These are phyloP conservation scores for Linanthus parryae DNA, from an alignment of 148 eudicot genomes.

Conservation along the genomic window DNA sequence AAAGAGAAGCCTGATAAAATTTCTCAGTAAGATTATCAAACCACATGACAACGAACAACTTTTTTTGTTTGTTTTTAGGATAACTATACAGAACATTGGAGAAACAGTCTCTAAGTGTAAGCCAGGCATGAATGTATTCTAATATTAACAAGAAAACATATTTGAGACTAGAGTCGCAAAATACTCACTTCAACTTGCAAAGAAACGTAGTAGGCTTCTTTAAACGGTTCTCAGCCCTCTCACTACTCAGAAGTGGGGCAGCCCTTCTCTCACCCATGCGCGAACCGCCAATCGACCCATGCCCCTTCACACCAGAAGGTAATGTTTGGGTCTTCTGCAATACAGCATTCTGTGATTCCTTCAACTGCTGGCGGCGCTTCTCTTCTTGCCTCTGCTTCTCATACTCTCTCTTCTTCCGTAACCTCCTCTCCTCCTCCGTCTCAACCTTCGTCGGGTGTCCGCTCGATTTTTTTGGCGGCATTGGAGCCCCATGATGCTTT, in stretches of 20 bases:
- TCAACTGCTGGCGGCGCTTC: conserved; percentile 66
- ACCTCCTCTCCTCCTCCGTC: conserved; percentile 90
- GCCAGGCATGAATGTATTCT: background rate
- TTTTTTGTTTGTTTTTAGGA: no score
- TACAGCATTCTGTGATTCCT: conserved; percentile 55
- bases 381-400: conserved; percentile 83
- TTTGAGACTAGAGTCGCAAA: conserved; percentile 5
- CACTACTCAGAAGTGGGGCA: conserved; percentile 63
- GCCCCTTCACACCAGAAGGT: conserved; percentile 66
- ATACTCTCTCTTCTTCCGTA: conserved; percentile 71
- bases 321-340: conserved; percentile 58
- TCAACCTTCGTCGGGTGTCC: conserved; percentile 56
- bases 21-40: no score
- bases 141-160: background rate
- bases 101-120: background rate
- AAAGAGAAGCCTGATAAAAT: no score
- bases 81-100: no score
- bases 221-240: conserved; percentile 81
- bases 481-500: conserved; percentile 49
- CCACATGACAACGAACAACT: no score
- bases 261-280: conserved; percentile 77
- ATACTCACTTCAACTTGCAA: conserved; percentile 96
- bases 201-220: conserved; percentile 94
- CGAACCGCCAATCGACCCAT: conserved; percentile 68
- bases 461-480: conserved; percentile 40